Evolutionary conservation across 2,329 filamentous ascomycete genomes (phyloP).

Genomic region (Cordyceps cicadae): DNA sequence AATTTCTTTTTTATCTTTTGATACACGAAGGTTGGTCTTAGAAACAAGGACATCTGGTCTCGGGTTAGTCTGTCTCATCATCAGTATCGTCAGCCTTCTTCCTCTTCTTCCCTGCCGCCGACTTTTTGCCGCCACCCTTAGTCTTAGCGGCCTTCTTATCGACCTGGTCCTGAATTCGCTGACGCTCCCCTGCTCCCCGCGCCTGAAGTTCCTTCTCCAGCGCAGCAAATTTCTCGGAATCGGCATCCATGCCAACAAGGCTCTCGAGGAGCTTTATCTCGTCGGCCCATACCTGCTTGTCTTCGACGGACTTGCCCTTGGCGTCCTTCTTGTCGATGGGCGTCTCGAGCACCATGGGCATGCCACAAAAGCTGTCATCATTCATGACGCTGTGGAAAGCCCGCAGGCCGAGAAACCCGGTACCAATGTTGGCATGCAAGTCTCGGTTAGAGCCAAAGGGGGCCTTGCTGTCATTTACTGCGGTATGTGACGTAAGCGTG

Average conservation of each 20-base stretch:
- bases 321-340: conserved; percentile 67
- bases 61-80: conserved; percentile 25
- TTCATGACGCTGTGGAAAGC: conserved; percentile 93
- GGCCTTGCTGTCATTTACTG: conserved; percentile 89
- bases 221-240: conserved; percentile 61
- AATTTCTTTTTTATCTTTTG: background rate
- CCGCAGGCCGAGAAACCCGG: conserved; percentile 81
- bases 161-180: conserved; percentile 69
- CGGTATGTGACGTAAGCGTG: background rate
- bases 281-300: conserved; percentile 77
- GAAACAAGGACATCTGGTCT: background rate
- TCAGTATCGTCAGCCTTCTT: conserved; percentile 27
- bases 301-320: conserved; percentile 61
- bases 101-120: conserved; percentile 25
- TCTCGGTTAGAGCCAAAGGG: conserved; percentile 76
- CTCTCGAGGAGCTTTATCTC: conserved; percentile 94
- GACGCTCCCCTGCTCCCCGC: conserved; percentile 61
- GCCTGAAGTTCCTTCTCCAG: conserved; percentile 59
- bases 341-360: conserved; percentile 95
- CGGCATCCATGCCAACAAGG: conserved; percentile 73
- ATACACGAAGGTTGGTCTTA: background rate
- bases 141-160: conserved; percentile 58
- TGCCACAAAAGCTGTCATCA: conserved; percentile 60
- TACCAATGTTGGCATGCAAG: conserved; percentile 92
- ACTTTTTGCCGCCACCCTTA: conserved; percentile 25